These are phyloP conservation scores for Aspergillus affinis DNA, from an alignment of 495 filamentous ascomycete species.

Conservation along the genomic window DNA sequence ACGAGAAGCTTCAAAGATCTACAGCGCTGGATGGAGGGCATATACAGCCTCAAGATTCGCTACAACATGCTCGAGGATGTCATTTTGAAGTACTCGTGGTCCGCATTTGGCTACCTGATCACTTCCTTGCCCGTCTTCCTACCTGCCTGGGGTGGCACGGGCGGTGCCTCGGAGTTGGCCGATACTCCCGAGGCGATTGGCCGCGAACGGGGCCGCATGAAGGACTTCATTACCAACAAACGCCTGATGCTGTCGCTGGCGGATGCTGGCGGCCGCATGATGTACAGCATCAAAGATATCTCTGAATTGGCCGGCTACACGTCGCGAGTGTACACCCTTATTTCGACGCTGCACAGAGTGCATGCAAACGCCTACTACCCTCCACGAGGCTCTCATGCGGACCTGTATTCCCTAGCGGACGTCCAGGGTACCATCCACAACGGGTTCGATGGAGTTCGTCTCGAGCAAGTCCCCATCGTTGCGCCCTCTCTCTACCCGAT, in stretches of 20 bases:
- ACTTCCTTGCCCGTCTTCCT: conserved; percentile 93
- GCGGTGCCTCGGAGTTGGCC: conserved; percentile 64
- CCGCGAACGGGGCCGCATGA: conserved; percentile 84
- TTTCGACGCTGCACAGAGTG: conserved; percentile 89
- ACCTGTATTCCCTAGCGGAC: conserved; percentile 85
- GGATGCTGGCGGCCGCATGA: conserved; percentile 95
- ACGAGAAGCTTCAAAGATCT: conserved; percentile 88
- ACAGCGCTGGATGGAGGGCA: conserved; percentile 92
- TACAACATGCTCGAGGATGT: conserved; percentile 99
- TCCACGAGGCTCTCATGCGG: conserved; percentile 63
- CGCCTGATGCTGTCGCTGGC: conserved; percentile 96
- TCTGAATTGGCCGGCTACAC: conserved; percentile 97
- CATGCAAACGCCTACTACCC: conserved; percentile 85
- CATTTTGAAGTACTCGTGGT: conserved; percentile 97
- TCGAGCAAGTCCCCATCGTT: conserved; percentile 92
- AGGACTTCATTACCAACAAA: conserved; percentile 99
- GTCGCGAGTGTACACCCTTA: conserved; percentile 91
- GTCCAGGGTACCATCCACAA: conserved; percentile 89
- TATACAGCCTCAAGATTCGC: conserved; percentile 92
- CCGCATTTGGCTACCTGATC: conserved; percentile 91
- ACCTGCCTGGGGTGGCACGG: conserved; percentile 88
- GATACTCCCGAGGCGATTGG: conserved; percentile 43
- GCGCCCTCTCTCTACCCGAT: conserved; percentile 76
- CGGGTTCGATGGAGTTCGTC: conserved; percentile 89
- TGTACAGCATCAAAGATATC: conserved; percentile 97